These are phyloP conservation scores for Teratosphaeria epicoccoides DNA, from an alignment of 2,329 filamentous ascomycete species.

Conservation along the genomic window DNA sequence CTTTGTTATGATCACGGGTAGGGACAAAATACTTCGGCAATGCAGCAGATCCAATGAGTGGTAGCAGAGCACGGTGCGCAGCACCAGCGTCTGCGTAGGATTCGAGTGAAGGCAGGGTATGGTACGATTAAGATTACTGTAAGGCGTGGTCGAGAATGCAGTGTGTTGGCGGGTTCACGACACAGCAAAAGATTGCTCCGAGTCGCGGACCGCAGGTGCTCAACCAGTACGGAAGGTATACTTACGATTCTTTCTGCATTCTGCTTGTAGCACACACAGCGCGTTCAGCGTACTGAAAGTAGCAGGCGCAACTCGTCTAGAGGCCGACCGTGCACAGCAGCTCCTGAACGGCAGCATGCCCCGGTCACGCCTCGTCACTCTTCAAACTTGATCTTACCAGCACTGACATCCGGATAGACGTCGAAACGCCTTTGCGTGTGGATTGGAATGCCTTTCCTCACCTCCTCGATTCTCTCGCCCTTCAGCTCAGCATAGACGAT, in stretches of 20 bases:
- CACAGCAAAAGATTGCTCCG: too few relatives aligned
- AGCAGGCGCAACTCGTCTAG: neutral
- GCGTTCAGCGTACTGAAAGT: neutral
- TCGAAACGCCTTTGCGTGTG: conserved; percentile 81
- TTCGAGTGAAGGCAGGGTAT: neutral
- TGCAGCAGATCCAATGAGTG: neutral
- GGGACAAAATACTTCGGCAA: neutral
- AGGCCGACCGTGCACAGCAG: too few relatives aligned
- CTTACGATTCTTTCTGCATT: neutral
- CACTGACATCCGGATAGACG: conserved; percentile 82
- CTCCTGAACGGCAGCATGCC: too few relatives aligned
- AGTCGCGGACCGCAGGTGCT: neutral
- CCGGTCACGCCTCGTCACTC: conserved; percentile 19
- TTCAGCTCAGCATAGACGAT: conserved; percentile 65
- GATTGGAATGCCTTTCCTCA: conserved; percentile 74
- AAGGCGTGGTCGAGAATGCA: too few relatives aligned
- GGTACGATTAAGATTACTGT: neutral
- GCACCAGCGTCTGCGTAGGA: neutral
- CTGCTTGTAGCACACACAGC: neutral
- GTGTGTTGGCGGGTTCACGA: too few relatives aligned
- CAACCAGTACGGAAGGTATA: neutral
- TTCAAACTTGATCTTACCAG: conserved; percentile 36
- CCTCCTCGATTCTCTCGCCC: conserved; percentile 58
- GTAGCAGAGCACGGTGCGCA: neutral
- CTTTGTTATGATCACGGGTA: neutral